Base-by-base conservation (phyloP, 805 yeast species). In the Yarrowia deformans region DNA sequence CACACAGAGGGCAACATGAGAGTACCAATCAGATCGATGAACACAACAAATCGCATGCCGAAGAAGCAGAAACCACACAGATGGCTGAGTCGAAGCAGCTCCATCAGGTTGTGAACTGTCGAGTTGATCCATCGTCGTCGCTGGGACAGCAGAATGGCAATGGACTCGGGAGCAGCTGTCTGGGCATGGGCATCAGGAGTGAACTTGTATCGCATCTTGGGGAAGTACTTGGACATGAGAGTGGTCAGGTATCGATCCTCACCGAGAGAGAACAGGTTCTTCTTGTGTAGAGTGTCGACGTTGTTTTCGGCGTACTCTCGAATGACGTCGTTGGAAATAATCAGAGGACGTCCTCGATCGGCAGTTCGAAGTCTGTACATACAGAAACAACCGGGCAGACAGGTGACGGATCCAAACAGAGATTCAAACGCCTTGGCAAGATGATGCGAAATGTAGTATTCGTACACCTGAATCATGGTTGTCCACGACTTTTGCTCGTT, bases 121-220 rank as follows among this genome's bases (percentile, higher is more conserved):
- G 89, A 87, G 75, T 86, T 86, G 74, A 86, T 86, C 90, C 90
- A 86, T 72, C 90, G 85, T 76, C 88, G 85, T 73, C 88, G 83
- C 76, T 84, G 88, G 2, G 88, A 84, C 64, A 84, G 79, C 71
- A 84, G 78, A 61, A 84, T 85, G 69, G 75, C 76, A 74, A 85
- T 83, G 49, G 79, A 78, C 69, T 83, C 86, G 1, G 90, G 90
- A 3, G 85, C 89, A 69, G 84, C 79, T 1, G 90, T 86, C 72
- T 83, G 80, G 74, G 88, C 85, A 37, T 83, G 81, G 4, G 89
- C 89, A 73, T 87, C 87, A 2, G 88, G 83, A 2, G 84, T 82
- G 73, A 86, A 86, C 69, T 84, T 77, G 74, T 81, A 85, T 69
- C 82, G 81, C 82, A 87, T 81, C 72, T 81, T 82, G 12, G 88